These are phyloP conservation scores for Chlamydomonas sp. DNA, from an alignment of 139 green algal species.

Conservation along the genomic window DNA sequence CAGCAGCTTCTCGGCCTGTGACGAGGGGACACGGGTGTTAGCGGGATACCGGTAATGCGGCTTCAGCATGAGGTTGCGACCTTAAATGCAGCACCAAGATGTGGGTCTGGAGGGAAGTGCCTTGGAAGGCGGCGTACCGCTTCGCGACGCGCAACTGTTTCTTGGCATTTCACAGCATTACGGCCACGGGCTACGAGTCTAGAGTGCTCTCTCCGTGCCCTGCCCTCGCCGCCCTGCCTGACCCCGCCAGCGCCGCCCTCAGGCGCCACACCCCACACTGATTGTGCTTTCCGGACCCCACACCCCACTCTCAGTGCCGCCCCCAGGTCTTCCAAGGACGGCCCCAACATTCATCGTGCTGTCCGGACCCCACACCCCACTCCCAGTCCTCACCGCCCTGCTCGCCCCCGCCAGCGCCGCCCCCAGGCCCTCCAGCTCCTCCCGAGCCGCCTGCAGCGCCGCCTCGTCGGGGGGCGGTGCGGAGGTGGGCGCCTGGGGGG, in stretches of 20 bases:
- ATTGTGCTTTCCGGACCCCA: not conserved
- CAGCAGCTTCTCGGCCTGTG: slow-evolving; percentile 54
- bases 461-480: slow-evolving; percentile 38
- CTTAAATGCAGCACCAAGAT: not conserved
- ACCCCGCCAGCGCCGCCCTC: no score
- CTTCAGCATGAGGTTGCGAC: not conserved
- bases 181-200: no score
- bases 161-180: no score
- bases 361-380: not conserved
- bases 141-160: no score
- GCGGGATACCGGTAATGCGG: not conserved
- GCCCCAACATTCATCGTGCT: not conserved
- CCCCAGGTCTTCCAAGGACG: not conserved
- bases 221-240: no score
- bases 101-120: not conserved
- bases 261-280: not conserved
- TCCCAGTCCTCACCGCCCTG: slow-evolving; percentile 43
- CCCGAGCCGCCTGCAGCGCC: slow-evolving; percentile 40
- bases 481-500: not conserved
- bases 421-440: slow-evolving; percentile 50
- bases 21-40: not conserved
- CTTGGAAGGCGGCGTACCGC: no score
- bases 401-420: slow-evolving; percentile 42
- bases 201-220: no score
- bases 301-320: not conserved